These are phyloP conservation scores for Ganoderma sinense DNA, from an alignment of 1,284 basidiomycete genomes.

Conservation along the genomic window DNA sequence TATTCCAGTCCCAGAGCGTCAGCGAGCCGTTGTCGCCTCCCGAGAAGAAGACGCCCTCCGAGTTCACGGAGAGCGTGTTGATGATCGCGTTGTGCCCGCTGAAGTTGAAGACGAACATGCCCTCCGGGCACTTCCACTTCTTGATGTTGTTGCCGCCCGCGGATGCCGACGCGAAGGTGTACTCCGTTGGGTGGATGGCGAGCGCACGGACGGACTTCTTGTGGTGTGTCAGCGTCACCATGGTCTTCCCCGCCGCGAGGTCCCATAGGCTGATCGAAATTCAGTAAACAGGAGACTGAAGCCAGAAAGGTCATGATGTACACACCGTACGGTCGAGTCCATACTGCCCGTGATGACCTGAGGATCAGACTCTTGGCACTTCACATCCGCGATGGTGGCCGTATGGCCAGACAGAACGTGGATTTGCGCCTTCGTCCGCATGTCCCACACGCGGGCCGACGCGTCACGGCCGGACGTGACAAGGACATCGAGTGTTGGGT, in stretches of 20 bases:
- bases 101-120: conserved; percentile 95
- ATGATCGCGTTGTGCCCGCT: conserved; percentile 96
- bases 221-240: conserved; percentile 96
- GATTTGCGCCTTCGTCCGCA: conserved; percentile 96
- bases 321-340: conserved; percentile 93
- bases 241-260: conserved; percentile 96
- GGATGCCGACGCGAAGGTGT: conserved; percentile 93
- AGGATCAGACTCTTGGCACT: conserved; percentile 95
- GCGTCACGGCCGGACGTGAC: conserved; percentile 97
- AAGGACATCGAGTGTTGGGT: conserved; percentile 95
- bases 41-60: conserved; percentile 96
- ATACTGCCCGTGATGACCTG: conserved; percentile 98
- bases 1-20: conserved; percentile 94
- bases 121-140: conserved; percentile 99
- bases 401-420: conserved; percentile 95
- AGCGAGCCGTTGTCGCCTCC: conserved; percentile 93
- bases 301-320: conserved; percentile 19
- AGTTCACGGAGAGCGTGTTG: conserved; percentile 94
- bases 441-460: conserved; percentile 98
- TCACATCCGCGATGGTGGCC: conserved; percentile 92
- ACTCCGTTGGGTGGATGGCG: conserved; percentile 95
- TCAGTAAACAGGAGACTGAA: background rate
- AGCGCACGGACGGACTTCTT: conserved; percentile 97
- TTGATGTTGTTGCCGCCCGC: conserved; percentile 99
- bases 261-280: conserved; percentile 85